Conservation (phyloP, 2,329 filamentous ascomycete genomes). For the Cladosporium velox region DNA sequence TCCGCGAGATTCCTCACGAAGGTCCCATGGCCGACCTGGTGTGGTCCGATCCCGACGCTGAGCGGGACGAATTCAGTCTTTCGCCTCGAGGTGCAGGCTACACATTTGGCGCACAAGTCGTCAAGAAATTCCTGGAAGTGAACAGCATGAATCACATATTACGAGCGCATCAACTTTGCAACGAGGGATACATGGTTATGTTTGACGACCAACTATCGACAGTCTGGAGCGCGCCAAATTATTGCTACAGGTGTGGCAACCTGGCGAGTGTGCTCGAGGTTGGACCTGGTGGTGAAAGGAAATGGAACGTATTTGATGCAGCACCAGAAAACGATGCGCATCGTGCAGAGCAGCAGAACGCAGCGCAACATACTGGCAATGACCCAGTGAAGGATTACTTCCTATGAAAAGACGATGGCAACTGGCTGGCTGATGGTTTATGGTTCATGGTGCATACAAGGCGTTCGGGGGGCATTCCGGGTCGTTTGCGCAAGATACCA, state of each 20-base stretch:
- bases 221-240: slow-evolving; percentile 93
- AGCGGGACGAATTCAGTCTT: slow-evolving; percentile 93
- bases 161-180: slow-evolving; percentile 95
- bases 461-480: slow-evolving; percentile 17
- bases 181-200: slow-evolving; percentile 95
- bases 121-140: slow-evolving; percentile 96
- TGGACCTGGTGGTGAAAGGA: slow-evolving; percentile 86
- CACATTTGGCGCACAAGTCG: slow-evolving; percentile 95
- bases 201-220: slow-evolving; percentile 94
- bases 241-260: slow-evolving; percentile 76
- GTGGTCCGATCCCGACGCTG: slow-evolving; percentile 97
- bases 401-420: slow-evolving; percentile 50
- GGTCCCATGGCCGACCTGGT: slow-evolving; percentile 99
- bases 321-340: slow-evolving; percentile 93
- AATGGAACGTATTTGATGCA: slow-evolving; percentile 97
- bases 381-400: slow-evolving; percentile 69
- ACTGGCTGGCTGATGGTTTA: background rate
- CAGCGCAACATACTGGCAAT: slow-evolving; percentile 68
- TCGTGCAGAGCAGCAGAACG: slow-evolving; percentile 75
- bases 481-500: slow-evolving; percentile 23
- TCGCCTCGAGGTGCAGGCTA: slow-evolving; percentile 93
- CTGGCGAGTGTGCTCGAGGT: slow-evolving; percentile 97
- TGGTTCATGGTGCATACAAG: slow-evolving; percentile 15
- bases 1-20: slow-evolving; percentile 97
- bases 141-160: slow-evolving; percentile 98